phyloP scores from a whole-genome alignment of 164 flowering plant species.

The Chloranthus sessilifolius region DNA sequence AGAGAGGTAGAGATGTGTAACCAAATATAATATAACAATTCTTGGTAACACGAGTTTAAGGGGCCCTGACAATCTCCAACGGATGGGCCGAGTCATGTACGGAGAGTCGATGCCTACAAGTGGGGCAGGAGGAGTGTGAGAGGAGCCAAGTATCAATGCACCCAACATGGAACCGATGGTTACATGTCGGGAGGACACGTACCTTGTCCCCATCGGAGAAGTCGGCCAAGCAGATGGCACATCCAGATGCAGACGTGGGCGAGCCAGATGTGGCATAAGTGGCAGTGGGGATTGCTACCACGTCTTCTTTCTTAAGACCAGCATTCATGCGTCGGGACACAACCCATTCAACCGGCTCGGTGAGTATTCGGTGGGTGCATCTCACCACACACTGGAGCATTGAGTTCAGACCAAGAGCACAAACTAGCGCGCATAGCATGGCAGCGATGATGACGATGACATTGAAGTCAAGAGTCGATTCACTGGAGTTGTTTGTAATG shows the following conservation, averaged over 20 bases:
- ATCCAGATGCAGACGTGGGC: slow-evolving; percentile 18
- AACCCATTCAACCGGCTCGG: slow-evolving; percentile 26
- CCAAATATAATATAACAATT: neutral
- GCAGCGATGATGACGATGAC: slow-evolving; percentile 26
- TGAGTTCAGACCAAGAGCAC: slow-evolving; percentile 35
- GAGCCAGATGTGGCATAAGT: slow-evolving; percentile 16
- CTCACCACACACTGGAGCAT: slow-evolving; percentile 27
- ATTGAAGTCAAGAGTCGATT: slow-evolving; percentile 13
- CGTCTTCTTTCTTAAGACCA: slow-evolving; percentile 31
- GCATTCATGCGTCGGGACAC: slow-evolving; percentile 17
- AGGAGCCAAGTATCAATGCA: slow-evolving; percentile 40
- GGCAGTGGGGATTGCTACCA: slow-evolving; percentile 32
- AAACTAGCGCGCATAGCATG: slow-evolving; percentile 29
- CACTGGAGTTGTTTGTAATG: neutral
- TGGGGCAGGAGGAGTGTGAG: slow-evolving; percentile 38
- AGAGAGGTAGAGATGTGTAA: too few relatives aligned
- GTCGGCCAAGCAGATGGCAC: slow-evolving; percentile 34
- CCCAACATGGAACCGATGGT: slow-evolving; percentile 29
- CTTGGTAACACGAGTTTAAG: neutral
- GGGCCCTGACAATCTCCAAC: slow-evolving; percentile 9
- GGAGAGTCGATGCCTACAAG: slow-evolving; percentile 27
- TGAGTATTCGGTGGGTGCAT: slow-evolving; percentile 24
- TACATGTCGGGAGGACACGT: slow-evolving; percentile 30
- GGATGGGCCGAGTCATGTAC: neutral
- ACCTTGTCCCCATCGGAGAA: slow-evolving; percentile 29